These are phyloP conservation scores for Pseudocercospora crystallina DNA, from an alignment of 2,329 filamentous ascomycete genomes.

Conservation along the genomic window DNA sequence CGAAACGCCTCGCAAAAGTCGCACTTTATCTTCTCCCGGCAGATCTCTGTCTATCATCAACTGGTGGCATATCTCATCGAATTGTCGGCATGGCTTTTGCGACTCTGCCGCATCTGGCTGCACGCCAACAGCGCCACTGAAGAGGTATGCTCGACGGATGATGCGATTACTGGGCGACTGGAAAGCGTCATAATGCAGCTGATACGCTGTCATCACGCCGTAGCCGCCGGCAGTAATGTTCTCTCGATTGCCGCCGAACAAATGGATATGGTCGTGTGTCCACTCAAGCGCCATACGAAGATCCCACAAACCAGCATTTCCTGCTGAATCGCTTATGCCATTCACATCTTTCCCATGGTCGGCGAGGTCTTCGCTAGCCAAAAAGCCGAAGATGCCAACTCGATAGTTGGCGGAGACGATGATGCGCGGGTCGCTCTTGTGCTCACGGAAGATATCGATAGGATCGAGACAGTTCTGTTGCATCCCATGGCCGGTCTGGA, in stretches of 20 bases:
- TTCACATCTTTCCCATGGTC: slow-evolving; percentile 14
- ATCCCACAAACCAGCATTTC: slow-evolving; percentile 58
- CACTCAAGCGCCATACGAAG: slow-evolving; percentile 57
- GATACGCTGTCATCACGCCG: slow-evolving; percentile 16
- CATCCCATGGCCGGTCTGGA: slow-evolving; percentile 14
- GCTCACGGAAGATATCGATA: slow-evolving; percentile 20
- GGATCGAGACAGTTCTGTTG: slow-evolving; percentile 20
- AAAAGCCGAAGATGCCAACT: slow-evolving; percentile 42
- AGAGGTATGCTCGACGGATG: slow-evolving; percentile 19
- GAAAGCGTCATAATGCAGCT: slow-evolving; percentile 22
- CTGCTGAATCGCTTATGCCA: slow-evolving; percentile 9
- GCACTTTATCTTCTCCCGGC: slow-evolving; percentile 13
- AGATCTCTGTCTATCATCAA: slow-evolving; percentile 19
- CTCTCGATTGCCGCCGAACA: slow-evolving; percentile 51
- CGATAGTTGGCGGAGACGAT: slow-evolving; percentile 37
- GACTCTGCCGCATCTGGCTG: slow-evolving; percentile 19
- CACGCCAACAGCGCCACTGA: slow-evolving; percentile 19
- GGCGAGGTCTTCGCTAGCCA: slow-evolving; percentile 38
- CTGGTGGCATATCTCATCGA: slow-evolving; percentile 19
- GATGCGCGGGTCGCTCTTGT: slow-evolving; percentile 21
- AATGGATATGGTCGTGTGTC: slow-evolving; percentile 51
- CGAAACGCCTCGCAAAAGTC: slow-evolving; percentile 15
- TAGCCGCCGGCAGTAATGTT: slow-evolving; percentile 53
- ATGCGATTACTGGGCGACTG: slow-evolving; percentile 15
- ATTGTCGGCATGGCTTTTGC: slow-evolving; percentile 12